Conservation (phyloP, 2,329 filamentous ascomycete species). For the Neopestalotiopsis clavispora region DNA sequence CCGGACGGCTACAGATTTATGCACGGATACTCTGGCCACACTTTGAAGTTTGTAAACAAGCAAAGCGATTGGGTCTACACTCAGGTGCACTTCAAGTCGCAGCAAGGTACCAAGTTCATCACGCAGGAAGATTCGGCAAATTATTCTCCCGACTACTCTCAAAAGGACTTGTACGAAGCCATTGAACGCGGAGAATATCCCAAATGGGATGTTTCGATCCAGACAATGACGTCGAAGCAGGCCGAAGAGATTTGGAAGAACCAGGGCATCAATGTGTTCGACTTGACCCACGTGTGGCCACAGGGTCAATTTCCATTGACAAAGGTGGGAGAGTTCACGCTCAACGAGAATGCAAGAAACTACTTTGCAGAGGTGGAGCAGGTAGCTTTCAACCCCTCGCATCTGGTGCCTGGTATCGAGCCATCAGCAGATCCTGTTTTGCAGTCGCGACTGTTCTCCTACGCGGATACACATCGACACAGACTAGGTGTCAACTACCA, state of each 20-base stretch:
- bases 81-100: slow-evolving; percentile 67
- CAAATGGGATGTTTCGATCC: slow-evolving; percentile 68
- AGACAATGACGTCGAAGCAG: slow-evolving; percentile 65
- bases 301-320: slow-evolving; percentile 65
- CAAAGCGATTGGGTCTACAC: slow-evolving; percentile 69
- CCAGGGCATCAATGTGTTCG: slow-evolving; percentile 64
- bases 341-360: slow-evolving; percentile 69
- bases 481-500: slow-evolving; percentile 63
- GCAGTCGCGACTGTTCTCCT: slow-evolving; percentile 73
- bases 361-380: slow-evolving; percentile 76
- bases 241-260: slow-evolving; percentile 54
- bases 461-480: slow-evolving; percentile 68
- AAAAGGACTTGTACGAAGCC: slow-evolving; percentile 67
- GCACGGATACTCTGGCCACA: slow-evolving; percentile 71
- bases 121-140: slow-evolving; percentile 61
- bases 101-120: slow-evolving; percentile 66
- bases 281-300: slow-evolving; percentile 73
- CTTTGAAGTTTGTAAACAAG: slow-evolving; percentile 69
- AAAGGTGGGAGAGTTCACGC: slow-evolving; percentile 64
- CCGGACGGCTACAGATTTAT: slow-evolving; percentile 69
- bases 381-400: slow-evolving; percentile 70
- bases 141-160: slow-evolving; percentile 66
- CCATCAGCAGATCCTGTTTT: slow-evolving; percentile 73
- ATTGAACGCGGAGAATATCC: slow-evolving; percentile 66
- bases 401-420: slow-evolving; percentile 71